Conservation (phyloP, 2,329 filamentous ascomycete genomes). For the Chalara sp. region DNA sequence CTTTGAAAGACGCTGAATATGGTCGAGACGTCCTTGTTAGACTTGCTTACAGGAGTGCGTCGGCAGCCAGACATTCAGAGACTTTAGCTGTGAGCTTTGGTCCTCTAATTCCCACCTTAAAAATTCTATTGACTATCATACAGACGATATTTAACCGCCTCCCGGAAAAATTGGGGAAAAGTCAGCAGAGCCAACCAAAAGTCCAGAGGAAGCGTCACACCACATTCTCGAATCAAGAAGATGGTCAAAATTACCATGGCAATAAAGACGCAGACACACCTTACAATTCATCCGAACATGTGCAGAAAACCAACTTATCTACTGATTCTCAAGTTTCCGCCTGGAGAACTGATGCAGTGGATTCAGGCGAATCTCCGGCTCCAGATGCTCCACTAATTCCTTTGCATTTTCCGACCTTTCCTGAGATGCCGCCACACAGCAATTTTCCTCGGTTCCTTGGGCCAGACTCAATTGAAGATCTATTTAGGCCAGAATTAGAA, state of each 20-base stretch:
- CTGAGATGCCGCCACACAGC: background rate
- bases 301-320: constrained; percentile 1
- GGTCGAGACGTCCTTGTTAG: constrained; percentile 76
- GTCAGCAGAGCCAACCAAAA: constrained; percentile 3
- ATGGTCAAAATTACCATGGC: background rate
- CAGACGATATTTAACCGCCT: constrained; percentile 6
- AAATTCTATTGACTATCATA: background rate
- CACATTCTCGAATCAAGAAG: background rate
- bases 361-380: background rate
- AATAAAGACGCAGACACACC: background rate
- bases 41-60: constrained; percentile 73
- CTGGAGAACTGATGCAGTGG: background rate
- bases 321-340: constrained; percentile 1
- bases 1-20: constrained; percentile 75
- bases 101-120: background rate
- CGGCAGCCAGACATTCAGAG: constrained; percentile 40
- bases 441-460: constrained; percentile 7
- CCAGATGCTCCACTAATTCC: background rate
- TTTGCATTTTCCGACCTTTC: background rate
- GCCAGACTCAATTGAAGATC: constrained; percentile 6
- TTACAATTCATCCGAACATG: background rate
- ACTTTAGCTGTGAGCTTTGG: constrained; percentile 7
- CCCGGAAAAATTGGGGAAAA: constrained; percentile 6
- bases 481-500: constrained; percentile 2
- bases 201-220: constrained; percentile 3